Evolutionary conservation across 176 grass and related monocot species (phyloP).

Genomic region (Paspalum notatum): DNA sequence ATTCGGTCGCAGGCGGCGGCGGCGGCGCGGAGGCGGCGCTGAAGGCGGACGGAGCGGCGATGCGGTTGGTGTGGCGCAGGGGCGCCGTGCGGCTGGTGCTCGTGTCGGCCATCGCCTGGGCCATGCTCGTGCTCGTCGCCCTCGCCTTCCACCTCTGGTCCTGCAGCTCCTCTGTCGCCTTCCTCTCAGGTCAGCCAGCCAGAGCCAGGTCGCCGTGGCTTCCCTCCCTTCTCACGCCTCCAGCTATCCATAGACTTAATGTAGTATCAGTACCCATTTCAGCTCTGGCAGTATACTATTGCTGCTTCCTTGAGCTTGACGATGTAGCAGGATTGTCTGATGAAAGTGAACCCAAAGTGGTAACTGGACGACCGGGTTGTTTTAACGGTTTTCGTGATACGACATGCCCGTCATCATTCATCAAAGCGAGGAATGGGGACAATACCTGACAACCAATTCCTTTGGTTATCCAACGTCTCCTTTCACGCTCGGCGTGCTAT

Average conservation of each 20-base stretch:
- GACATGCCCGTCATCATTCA: neutral
- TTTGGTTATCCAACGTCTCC: neutral
- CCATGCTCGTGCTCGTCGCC: slow-evolving; percentile 73
- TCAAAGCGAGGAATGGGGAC: neutral
- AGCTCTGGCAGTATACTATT: neutral
- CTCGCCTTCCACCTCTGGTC: slow-evolving; percentile 94
- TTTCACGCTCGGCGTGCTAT: neutral
- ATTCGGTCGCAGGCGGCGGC: slow-evolving; percentile 30
- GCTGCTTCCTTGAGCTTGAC: neutral
- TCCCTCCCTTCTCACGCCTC: neutral
- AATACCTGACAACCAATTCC: neutral
- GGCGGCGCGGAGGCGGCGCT: slow-evolving; percentile 2
- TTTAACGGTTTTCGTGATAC: neutral
- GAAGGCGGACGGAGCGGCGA: slow-evolving; percentile 40
- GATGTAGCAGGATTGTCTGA: neutral
- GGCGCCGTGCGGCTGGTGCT: slow-evolving; percentile 74
- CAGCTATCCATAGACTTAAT: neutral
- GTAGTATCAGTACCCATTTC: neutral
- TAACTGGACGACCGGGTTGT: neutral
- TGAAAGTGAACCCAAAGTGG: neutral
- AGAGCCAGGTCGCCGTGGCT: neutral
- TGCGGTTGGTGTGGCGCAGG: slow-evolving; percentile 58
- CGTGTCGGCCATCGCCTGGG: slow-evolving; percentile 76
- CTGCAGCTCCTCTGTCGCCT: slow-evolving; percentile 64
- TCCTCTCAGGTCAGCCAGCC: slow-evolving; percentile 66